phyloP scores from a whole-genome alignment of 1,139 yeast species.

The Protomyces arabidopsidicola region DNA sequence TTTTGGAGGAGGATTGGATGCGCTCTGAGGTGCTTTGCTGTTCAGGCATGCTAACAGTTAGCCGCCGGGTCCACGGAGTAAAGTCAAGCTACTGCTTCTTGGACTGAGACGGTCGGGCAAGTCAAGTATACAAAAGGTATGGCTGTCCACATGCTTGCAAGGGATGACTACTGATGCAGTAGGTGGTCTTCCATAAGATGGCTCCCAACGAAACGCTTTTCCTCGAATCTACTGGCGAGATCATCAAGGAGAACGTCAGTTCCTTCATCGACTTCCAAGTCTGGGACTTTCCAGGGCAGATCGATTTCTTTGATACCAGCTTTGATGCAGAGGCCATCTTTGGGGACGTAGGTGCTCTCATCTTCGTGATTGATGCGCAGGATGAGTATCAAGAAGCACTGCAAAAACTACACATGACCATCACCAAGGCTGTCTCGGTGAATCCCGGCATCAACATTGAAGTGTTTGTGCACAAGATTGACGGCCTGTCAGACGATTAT shows the following conservation, averaged over 20 bases:
- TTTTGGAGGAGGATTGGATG: no score
- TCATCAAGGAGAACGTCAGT: constrained; percentile 69
- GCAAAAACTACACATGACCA: constrained; percentile 80
- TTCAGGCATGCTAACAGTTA: not conserved
- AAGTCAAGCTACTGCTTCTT: constrained; percentile 21
- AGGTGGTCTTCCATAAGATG: constrained; percentile 94
- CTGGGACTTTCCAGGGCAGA: constrained; percentile 95
- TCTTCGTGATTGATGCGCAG: constrained; percentile 84
- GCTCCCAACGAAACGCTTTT: constrained; percentile 91
- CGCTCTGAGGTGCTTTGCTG: no score
- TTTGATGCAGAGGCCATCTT: constrained; percentile 75
- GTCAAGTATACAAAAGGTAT: constrained; percentile 30
- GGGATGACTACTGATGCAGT: no score
- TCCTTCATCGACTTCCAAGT: constrained; percentile 82
- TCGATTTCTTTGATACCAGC: constrained; percentile 77
- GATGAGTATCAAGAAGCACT: constrained; percentile 91
- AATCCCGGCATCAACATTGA: constrained; percentile 86
- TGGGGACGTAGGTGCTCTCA: constrained; percentile 83
- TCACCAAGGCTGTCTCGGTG: constrained; percentile 79
- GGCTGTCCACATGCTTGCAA: not conserved
- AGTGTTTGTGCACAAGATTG: constrained; percentile 89
- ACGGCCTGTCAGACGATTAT: constrained; percentile 90
- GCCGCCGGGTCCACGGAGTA: constrained; percentile 1
- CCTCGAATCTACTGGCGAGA: constrained; percentile 83
- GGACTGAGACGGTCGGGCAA: constrained; percentile 31